Evolutionary conservation across 371 early-diverging fungal genomes (phyloP).

Genomic region (Apophysomyces elegans): DNA sequence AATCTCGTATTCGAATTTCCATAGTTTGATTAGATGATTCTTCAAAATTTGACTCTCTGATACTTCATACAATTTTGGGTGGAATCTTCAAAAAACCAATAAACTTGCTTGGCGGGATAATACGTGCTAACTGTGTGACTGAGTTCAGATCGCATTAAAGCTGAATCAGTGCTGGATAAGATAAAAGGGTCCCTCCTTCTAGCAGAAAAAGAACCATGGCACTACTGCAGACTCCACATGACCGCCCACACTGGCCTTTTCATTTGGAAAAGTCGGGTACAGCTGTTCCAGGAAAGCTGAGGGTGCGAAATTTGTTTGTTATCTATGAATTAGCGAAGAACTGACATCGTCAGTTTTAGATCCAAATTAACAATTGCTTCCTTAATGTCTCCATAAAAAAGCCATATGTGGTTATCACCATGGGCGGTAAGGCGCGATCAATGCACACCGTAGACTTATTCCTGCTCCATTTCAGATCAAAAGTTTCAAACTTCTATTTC

Average conservation of each 20-base stretch:
- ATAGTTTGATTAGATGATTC: too few relatives aligned
- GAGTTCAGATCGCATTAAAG: background rate
- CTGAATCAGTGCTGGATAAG: background rate
- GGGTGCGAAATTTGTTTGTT: slow-evolving; percentile 11
- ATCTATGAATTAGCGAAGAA: background rate
- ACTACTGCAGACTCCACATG: background rate
- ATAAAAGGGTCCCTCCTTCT: background rate
- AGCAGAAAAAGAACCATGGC: background rate
- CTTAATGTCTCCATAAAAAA: slow-evolving; percentile 43
- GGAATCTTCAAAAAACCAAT: too few relatives aligned
- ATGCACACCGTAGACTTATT: background rate
- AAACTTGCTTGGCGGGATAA: too few relatives aligned
- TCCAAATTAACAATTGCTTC: slow-evolving; percentile 38
- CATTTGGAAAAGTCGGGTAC: background rate
- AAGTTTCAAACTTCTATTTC: slow-evolving; percentile 68
- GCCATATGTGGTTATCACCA: slow-evolving; percentile 46
- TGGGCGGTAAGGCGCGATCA: slow-evolving; percentile 42
- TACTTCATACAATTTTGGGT: too few relatives aligned
- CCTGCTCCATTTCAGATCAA: slow-evolving; percentile 52
- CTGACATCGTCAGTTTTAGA: slow-evolving; percentile 23
- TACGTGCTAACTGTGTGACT: background rate
- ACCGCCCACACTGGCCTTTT: background rate
- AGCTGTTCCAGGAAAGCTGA: slow-evolving; percentile 15
- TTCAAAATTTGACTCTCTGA: too few relatives aligned
- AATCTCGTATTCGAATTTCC: too few relatives aligned